Evolutionary conservation across 139 green algal species (phyloP).

Genomic region (Chlorella ohadii): DNA sequence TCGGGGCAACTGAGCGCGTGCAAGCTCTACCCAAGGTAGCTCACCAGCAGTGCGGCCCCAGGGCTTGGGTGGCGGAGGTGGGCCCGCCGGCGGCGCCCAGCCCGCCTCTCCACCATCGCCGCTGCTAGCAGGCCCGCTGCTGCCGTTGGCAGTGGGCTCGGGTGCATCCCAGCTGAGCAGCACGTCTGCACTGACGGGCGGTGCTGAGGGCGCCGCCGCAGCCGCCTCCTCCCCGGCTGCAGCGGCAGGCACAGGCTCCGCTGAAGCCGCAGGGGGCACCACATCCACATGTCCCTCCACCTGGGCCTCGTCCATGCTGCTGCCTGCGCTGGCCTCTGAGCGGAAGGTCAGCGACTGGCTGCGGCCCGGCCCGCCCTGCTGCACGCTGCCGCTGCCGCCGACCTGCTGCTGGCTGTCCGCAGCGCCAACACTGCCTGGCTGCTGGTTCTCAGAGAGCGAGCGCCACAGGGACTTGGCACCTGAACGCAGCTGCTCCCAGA

Average conservation of each 20-base stretch:
- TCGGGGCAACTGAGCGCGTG: too few relatives aligned
- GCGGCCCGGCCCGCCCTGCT: slow-evolving; percentile 4
- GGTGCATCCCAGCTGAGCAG: slow-evolving; percentile 21
- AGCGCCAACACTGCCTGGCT: background rate
- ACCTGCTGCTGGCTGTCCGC: background rate
- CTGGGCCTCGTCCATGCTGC: background rate
- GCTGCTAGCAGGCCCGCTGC: too few relatives aligned
- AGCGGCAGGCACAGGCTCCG: background rate
- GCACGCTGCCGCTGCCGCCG: slow-evolving; percentile 2
- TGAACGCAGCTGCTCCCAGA: background rate
- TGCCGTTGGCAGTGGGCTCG: too few relatives aligned
- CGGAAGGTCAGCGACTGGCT: slow-evolving; percentile 9
- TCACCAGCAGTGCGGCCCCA: background rate
- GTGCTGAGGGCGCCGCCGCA: background rate
- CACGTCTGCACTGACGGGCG: background rate
- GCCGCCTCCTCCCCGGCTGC: background rate
- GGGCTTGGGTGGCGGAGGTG: background rate
- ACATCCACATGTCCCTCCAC: too few relatives aligned
- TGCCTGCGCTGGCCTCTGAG: background rate
- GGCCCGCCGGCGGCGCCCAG: background rate
- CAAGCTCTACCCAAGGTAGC: background rate
- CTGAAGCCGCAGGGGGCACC: background rate
- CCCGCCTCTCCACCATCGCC: background rate
- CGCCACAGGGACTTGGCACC: background rate
- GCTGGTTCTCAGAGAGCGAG: background rate